These are phyloP conservation scores for Exserohilum rostratum DNA, from an alignment of 2,329 filamentous ascomycete species.

Conservation along the genomic window DNA sequence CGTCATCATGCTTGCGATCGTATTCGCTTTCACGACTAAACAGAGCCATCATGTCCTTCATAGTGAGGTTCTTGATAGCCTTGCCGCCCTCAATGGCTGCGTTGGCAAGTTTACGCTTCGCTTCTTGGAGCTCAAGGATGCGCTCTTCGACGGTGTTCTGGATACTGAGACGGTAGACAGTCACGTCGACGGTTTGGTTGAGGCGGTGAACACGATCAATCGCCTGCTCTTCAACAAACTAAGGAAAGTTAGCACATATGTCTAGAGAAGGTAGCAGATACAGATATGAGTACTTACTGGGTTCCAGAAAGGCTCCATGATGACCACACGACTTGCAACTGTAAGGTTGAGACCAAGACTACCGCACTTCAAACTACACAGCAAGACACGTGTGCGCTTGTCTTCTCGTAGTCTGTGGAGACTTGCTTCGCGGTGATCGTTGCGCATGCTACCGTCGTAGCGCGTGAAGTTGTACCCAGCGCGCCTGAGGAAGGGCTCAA, in stretches of 20 bases:
- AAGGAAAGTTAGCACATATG: background rate
- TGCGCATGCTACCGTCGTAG: constrained; percentile 95
- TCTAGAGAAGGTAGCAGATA: background rate
- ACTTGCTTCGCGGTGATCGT: constrained; percentile 88
- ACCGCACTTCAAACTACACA: constrained; percentile 94
- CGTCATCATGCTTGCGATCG: constrained; percentile 53
- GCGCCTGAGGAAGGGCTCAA: constrained; percentile 85
- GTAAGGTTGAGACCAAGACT: constrained; percentile 93
- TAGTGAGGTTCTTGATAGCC: constrained; percentile 80
- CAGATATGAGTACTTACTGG: constrained; percentile 62
- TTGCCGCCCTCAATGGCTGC: constrained; percentile 85
- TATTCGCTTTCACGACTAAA: constrained; percentile 74
- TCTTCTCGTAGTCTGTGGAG: constrained; percentile 78
- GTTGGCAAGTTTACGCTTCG: constrained; percentile 89
- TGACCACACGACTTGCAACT: constrained; percentile 88
- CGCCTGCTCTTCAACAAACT: constrained; percentile 98
- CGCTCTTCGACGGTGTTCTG: constrained; percentile 87
- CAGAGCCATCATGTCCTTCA: constrained; percentile 91
- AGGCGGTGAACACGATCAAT: constrained; percentile 99
- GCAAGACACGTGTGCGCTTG: constrained; percentile 75
- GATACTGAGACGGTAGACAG: constrained; percentile 93
- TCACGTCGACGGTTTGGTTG: constrained; percentile 92
- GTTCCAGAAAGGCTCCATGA: constrained; percentile 98
- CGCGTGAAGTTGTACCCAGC: constrained; percentile 80
- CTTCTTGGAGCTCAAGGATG: constrained; percentile 92